phyloP scores from a whole-genome alignment of 225 moss, liverwort and hornwort genomes.

The Physcomitrium patens region DNA sequence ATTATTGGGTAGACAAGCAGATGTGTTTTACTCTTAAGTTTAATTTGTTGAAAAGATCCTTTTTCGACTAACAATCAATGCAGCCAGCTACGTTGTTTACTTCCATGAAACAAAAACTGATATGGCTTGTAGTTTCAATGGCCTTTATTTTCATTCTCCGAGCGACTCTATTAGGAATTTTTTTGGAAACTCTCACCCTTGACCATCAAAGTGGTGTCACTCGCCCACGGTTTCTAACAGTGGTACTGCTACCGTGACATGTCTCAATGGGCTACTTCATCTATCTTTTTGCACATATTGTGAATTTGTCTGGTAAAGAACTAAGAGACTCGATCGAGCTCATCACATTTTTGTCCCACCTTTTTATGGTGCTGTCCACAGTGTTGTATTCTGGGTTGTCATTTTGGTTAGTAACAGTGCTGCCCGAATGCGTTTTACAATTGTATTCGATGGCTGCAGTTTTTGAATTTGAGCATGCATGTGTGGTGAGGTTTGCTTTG shows the following conservation, averaged over 20 bases:
- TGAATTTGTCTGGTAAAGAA: no score
- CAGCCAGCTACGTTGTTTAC: not conserved
- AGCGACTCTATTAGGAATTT: not conserved
- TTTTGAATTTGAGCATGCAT: constrained; percentile 23
- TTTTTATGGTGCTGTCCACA: no score
- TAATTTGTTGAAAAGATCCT: not conserved
- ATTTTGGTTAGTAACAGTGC: not conserved
- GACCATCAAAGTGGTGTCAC: constrained; percentile 3
- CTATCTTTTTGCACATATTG: no score
- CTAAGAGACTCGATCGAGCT: no score
- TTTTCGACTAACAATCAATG: not conserved
- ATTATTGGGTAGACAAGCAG: not conserved
- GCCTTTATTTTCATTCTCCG: not conserved
- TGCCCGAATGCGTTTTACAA: not conserved
- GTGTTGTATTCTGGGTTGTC: no score
- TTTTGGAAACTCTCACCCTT: not conserved
- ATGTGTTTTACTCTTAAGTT: not conserved
- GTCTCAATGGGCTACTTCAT: no score
- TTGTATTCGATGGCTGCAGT: constrained; percentile 7
- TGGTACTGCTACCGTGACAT: no score
- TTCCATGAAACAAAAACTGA: not conserved
- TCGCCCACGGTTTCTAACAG: not conserved
- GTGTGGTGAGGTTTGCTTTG: constrained; percentile 23
- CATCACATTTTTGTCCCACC: no score
- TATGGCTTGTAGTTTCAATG: not conserved